A percentile compares a stretch with the other conserved stretches of the same genome.
phyloP scores from a whole-genome alignment of 805 yeast genomes.

The Wickerhamomyces canadensis region DNA sequence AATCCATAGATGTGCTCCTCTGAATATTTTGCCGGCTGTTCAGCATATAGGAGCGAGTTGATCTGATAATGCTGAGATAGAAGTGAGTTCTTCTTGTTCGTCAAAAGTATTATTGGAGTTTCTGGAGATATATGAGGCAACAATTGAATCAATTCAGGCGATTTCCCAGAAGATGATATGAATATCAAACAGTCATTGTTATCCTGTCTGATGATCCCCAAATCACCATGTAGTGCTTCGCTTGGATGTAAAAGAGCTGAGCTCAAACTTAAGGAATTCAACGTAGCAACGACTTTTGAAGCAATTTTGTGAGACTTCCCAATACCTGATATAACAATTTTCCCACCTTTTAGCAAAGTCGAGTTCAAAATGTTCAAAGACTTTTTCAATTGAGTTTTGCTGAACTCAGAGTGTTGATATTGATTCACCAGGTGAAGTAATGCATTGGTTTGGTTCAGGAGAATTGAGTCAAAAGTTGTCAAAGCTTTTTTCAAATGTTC shows the following conservation, averaged over 20 bases:
- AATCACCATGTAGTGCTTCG: constrained; percentile 88
- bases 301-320: constrained; percentile 84
- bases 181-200: constrained; percentile 54
- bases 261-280: constrained; percentile 71
- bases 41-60: constrained; percentile 52
- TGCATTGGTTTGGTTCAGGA: constrained; percentile 44
- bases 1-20: constrained; percentile 66
- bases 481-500: constrained; percentile 19
- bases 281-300: constrained; percentile 70
- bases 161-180: constrained; percentile 76
- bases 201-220: constrained; percentile 59
- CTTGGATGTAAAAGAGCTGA: constrained; percentile 71
- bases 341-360: constrained; percentile 45
- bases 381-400: constrained; percentile 37
- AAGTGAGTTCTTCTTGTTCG: constrained; percentile 54
- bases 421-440: constrained; percentile 39
- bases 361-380: constrained; percentile 37
- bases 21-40: constrained; percentile 47
- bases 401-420: constrained; percentile 38
- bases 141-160: constrained; percentile 60
- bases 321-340: constrained; percentile 73
- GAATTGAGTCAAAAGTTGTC: constrained; percentile 33
- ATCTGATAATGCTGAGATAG: constrained; percentile 48
- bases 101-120: constrained; percentile 54
- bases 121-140: constrained; percentile 47